These are phyloP conservation scores for Daldinia vernicosa DNA, from an alignment of 495 filamentous ascomycete genomes.

Conservation along the genomic window DNA sequence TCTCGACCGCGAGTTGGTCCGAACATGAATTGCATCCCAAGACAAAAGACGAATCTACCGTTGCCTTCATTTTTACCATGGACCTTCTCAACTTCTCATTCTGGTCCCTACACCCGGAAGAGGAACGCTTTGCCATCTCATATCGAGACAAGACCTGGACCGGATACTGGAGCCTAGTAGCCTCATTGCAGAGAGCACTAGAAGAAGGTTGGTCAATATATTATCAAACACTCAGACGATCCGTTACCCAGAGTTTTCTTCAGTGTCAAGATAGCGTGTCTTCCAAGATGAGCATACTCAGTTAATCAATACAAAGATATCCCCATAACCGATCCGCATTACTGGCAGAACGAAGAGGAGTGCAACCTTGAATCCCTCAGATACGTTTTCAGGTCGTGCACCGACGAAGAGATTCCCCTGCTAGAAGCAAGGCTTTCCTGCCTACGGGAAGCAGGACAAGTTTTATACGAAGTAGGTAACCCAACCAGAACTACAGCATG, in stretches of 20 bases:
- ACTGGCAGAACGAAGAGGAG: constrained; percentile 81
- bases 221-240: constrained; percentile 14
- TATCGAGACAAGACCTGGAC: constrained; percentile 86
- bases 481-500: constrained; percentile 30
- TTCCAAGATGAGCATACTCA: constrained; percentile 9
- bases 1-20: constrained; percentile 86
- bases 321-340: constrained; percentile 87
- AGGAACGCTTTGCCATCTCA: constrained; percentile 77
- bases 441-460: constrained; percentile 82
- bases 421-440: constrained; percentile 80
- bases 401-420: constrained; percentile 86
- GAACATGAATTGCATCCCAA: constrained; percentile 92
- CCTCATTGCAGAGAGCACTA: constrained; percentile 82
- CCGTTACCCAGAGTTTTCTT: not conserved
- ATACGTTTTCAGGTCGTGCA: constrained; percentile 86
- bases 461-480: constrained; percentile 79
- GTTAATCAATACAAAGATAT: constrained; percentile 65
- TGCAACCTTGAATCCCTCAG: constrained; percentile 77
- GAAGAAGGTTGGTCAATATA: constrained; percentile 75
- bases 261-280: constrained; percentile 1
- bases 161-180: constrained; percentile 95
- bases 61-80: constrained; percentile 96
- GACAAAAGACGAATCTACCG: constrained; percentile 74
- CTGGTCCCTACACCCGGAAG: constrained; percentile 76
- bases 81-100: constrained; percentile 97